phyloP scores from a whole-genome alignment of 805 yeast species.

The Ogataea siamensis region DNA sequence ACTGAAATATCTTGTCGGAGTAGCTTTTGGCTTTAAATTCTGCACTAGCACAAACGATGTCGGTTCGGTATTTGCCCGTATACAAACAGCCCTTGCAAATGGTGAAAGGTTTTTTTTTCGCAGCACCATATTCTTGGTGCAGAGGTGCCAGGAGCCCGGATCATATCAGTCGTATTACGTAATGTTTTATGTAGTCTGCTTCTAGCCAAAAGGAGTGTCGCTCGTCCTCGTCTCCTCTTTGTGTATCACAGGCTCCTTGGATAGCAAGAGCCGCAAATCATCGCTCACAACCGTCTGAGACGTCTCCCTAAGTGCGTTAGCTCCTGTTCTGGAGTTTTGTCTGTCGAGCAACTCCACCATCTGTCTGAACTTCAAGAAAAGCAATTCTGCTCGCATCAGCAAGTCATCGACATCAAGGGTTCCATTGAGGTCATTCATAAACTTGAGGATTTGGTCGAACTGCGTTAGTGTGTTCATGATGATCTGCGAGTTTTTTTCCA shows the following conservation, averaged over 20 bases:
- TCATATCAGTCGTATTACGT: slow-evolving; percentile 1
- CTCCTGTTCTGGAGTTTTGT: slow-evolving; percentile 26
- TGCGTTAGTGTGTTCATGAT: slow-evolving; percentile 69
- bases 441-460: slow-evolving; percentile 90
- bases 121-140: slow-evolving; percentile 11
- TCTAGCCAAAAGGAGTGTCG: slow-evolving; percentile 31
- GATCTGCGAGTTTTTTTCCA: slow-evolving; percentile 80
- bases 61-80: slow-evolving; percentile 1
- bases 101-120: slow-evolving; percentile 20
- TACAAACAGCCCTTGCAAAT: slow-evolving; percentile 3
- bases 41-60: background rate
- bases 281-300: slow-evolving; percentile 38
- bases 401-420: slow-evolving; percentile 72
- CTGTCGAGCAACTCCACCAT: slow-evolving; percentile 78
- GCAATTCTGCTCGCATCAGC: slow-evolving; percentile 77
- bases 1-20: slow-evolving; percentile 1
- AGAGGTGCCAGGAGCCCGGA: slow-evolving; percentile 9
- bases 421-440: slow-evolving; percentile 85
- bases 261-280: slow-evolving; percentile 58
- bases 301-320: slow-evolving; percentile 9
- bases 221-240: slow-evolving; percentile 36
- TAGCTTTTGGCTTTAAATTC: background rate
- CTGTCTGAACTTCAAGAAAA: slow-evolving; percentile 76
- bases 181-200: background rate
- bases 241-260: slow-evolving; percentile 60